These are phyloP conservation scores for Tulasnella sp. DNA, from an alignment of 768 basidiomycete genomes.

Conservation along the genomic window DNA sequence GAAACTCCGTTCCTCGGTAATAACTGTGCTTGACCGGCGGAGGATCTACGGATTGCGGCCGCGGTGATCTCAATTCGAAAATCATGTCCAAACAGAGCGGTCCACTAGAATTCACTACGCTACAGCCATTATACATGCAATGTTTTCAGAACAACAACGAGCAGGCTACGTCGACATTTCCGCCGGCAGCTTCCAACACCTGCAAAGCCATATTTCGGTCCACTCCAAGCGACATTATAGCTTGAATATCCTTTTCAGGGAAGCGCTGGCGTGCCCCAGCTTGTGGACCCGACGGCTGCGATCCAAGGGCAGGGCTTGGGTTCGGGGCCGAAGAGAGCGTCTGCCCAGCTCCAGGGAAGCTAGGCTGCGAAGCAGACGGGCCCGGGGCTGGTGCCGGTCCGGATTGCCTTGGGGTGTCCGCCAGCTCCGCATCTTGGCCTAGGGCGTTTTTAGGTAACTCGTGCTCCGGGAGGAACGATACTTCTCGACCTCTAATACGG, in stretches of 20 bases:
- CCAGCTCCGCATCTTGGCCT: slow-evolving; percentile 27
- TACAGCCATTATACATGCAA: background rate
- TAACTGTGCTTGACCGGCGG: background rate
- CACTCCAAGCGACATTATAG: slow-evolving; percentile 77
- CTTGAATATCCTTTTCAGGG: slow-evolving; percentile 64
- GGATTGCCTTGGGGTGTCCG: slow-evolving; percentile 8
- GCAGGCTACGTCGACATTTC: slow-evolving; percentile 87
- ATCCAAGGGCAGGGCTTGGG: slow-evolving; percentile 35
- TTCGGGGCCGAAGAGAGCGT: slow-evolving; percentile 57
- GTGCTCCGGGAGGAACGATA: slow-evolving; percentile 89
- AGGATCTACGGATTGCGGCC: no score
- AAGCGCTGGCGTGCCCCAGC: slow-evolving; percentile 39
- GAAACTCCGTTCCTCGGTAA: background rate
- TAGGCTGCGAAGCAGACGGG: slow-evolving; percentile 39
- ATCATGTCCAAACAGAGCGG: background rate
- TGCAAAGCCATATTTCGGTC: slow-evolving; percentile 75
- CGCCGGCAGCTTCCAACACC: slow-evolving; percentile 75
- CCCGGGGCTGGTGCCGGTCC: slow-evolving; percentile 35
- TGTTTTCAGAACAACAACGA: slow-evolving; percentile 68
- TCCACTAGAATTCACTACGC: background rate
- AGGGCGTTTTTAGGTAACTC: slow-evolving; percentile 84
- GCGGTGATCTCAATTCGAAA: no score
- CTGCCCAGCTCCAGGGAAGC: slow-evolving; percentile 73
- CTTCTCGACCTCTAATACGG: slow-evolving; percentile 89
- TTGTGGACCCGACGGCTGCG: slow-evolving; percentile 39